Evolutionary conservation across 176 grass and related monocot genomes (phyloP), one percentile per base, ranked within the genome.

Genomic region (Dactylis glomerata): DNA sequence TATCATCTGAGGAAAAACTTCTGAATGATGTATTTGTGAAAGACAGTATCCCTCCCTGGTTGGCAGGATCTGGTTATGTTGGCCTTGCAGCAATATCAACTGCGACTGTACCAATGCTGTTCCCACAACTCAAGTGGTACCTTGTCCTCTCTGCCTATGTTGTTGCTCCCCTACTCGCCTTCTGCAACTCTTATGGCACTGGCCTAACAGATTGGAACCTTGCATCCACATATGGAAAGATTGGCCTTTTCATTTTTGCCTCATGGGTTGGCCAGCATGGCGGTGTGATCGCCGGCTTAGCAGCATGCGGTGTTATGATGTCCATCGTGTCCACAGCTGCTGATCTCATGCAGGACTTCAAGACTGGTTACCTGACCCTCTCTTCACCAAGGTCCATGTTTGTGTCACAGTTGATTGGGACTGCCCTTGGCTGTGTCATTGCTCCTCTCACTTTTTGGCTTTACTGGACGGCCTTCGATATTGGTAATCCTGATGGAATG

Each of bases 291-390:
- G 94, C 91, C 11, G 94, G 94, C 16, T 71, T 96, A 19, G 94
- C 89, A 46, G 88, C 91, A 38, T 96, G 91, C 30, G 94, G 94
- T 85, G 94, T 96, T 50, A 96, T 96, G 89, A 96, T 93, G 91
- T 90, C 94, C n/a, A 93, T 96, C 4, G 89, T 96, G 4, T 89
- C 94, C 10, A 96, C 94, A 24, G 91, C 84, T 46, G 89, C 94
- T 6, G 91, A 96, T 87, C 91, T 96, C 41, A 96, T 96, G 94
- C 94, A 96, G 81, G 94, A 96, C 78, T 93, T 96, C 77, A 96
- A 92, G 87, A 96, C 94, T 1, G 94, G 94, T 10, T 96, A 96
- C 63, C 85, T 96, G 50, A 96, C 94, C 33, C 84, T 93, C 13
- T 93, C 91, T 16, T 96, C 94, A 26, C 94, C 94, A 9, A 85